phyloP scores from a whole-genome alignment of 441 rosid genomes.

The Gossypium trilobum region DNA sequence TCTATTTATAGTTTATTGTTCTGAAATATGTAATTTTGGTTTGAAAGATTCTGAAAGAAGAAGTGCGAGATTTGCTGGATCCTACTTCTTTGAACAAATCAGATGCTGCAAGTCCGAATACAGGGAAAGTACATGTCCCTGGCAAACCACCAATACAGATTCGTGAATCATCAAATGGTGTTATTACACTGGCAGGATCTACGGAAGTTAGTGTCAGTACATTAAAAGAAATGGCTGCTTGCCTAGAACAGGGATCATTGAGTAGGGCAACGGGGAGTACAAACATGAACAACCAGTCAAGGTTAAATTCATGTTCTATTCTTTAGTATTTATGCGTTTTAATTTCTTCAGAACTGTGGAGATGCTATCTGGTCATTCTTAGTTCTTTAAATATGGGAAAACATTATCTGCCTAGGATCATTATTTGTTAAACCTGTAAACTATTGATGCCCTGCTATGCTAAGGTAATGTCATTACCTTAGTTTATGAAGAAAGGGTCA shows the following conservation, averaged over 20 bases:
- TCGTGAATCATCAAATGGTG: slow-evolving; percentile 91
- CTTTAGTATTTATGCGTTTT: not conserved
- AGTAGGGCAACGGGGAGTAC: slow-evolving; percentile 97
- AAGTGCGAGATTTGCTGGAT: slow-evolving; percentile 88
- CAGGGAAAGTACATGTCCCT: slow-evolving; percentile 17
- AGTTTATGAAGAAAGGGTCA: not conserved
- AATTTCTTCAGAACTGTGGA: not conserved
- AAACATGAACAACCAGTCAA: slow-evolving; percentile 94
- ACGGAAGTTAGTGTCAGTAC: slow-evolving; percentile 72
- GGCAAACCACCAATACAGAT: slow-evolving; percentile 94
- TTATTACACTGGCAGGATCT: slow-evolving; percentile 92
- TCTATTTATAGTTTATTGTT: not conserved
- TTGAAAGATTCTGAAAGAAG: slow-evolving; percentile 89
- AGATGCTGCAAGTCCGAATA: not conserved
- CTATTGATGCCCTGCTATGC: not conserved
- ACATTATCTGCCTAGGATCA: not conserved
- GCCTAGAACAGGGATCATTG: slow-evolving; percentile 85
- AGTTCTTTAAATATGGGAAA: not conserved
- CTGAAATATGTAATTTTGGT: slow-evolving; percentile 23
- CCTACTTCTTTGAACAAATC: slow-evolving; percentile 16
- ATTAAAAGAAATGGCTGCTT: slow-evolving; percentile 82
- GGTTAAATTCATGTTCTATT: slow-evolving; percentile 31
- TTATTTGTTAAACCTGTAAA: not conserved
- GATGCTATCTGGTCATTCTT: not conserved
- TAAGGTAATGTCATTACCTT: not conserved